Evolutionary conservation across 495 filamentous ascomycete genomes (phyloP).

Genomic region (Aspergillus saccharolyticus): DNA sequence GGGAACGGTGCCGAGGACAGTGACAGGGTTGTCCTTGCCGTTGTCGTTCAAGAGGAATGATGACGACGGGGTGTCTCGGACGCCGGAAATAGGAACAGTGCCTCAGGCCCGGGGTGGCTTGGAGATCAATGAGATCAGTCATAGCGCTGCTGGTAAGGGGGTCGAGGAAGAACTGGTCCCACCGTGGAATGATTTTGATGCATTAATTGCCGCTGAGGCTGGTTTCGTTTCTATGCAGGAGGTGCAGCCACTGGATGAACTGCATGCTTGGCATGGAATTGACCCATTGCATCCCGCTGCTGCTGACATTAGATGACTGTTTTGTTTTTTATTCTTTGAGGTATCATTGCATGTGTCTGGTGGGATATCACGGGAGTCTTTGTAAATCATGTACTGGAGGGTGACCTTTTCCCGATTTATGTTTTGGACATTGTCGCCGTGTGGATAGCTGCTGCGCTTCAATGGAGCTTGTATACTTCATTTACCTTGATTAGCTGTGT

Average conservation of each 20-base stretch:
- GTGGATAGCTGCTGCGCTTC: too few relatives aligned
- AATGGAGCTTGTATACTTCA: too few relatives aligned
- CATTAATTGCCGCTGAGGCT: constrained; percentile 30
- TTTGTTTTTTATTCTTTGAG: background rate
- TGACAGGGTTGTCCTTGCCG: too few relatives aligned
- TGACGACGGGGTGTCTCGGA: background rate
- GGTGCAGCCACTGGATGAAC: constrained; percentile 14
- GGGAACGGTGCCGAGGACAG: too few relatives aligned
- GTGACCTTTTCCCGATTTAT: too few relatives aligned
- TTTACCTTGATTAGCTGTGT: too few relatives aligned
- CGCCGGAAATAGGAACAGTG: background rate
- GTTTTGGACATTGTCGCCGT: too few relatives aligned
- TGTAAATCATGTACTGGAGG: too few relatives aligned
- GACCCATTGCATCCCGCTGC: background rate
- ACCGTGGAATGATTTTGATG: constrained; percentile 39
- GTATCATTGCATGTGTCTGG: background rate
- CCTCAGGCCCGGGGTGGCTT: constrained; percentile 16
- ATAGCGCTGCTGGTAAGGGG: constrained; percentile 5
- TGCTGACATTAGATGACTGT: background rate
- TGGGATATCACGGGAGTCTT: too few relatives aligned
- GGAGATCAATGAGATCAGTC: constrained; percentile 4
- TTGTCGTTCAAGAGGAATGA: constrained; percentile 5
- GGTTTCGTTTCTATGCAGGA: constrained; percentile 15
- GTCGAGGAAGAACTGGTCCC: background rate
- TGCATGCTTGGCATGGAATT: background rate